Percentiles rank a stretch among this genome's conserved stretches.
Evolutionary conservation across 371 early-diverging fungal species (phyloP).

Genomic region (Syncephalastrum contaminatum): DNA sequence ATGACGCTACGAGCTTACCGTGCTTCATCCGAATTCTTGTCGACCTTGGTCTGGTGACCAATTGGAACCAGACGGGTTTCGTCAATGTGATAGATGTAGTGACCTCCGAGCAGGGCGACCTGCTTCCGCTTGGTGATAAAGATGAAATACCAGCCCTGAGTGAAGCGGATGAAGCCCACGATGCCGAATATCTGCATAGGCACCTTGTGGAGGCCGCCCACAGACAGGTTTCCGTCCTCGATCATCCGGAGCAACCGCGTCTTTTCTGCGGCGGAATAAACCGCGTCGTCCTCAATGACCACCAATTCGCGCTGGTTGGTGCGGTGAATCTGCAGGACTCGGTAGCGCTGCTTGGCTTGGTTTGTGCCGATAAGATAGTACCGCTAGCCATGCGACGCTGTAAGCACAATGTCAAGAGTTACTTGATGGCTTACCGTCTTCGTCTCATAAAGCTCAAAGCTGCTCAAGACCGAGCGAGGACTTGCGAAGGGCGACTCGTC

Average conservation of each 20-base stretch:
- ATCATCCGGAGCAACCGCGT: slow-evolving; percentile 79
- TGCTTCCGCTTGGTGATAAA: slow-evolving; percentile 84
- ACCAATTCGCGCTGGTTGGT: slow-evolving; percentile 57
- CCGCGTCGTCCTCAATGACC: slow-evolving; percentile 67
- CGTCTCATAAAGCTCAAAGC: slow-evolving; percentile 84
- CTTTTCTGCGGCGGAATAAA: slow-evolving; percentile 76
- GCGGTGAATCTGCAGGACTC: slow-evolving; percentile 89
- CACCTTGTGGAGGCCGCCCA: slow-evolving; percentile 78
- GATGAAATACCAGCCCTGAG: slow-evolving; percentile 90
- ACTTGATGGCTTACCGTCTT: slow-evolving; percentile 56
- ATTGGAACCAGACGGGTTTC: slow-evolving; percentile 81
- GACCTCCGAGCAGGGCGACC: slow-evolving; percentile 95
- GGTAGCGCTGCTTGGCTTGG: slow-evolving; percentile 68
- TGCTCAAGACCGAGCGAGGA: slow-evolving; percentile 51
- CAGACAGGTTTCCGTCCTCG: slow-evolving; percentile 71
- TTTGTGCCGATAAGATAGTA: slow-evolving; percentile 86
- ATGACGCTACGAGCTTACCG: slow-evolving; percentile 35
- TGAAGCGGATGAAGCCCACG: slow-evolving; percentile 86
- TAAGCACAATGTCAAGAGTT: background rate
- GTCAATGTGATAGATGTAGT: slow-evolving; percentile 93
- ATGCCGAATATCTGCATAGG: slow-evolving; percentile 41
- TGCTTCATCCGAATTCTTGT: slow-evolving; percentile 80
- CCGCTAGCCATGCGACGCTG: slow-evolving; percentile 36
- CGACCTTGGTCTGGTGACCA: slow-evolving; percentile 62
- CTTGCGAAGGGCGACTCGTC: slow-evolving; percentile 25